Base-by-base conservation (phyloP, 2,329 filamentous ascomycete species). In the Colletotrichum liriopes region DNA sequence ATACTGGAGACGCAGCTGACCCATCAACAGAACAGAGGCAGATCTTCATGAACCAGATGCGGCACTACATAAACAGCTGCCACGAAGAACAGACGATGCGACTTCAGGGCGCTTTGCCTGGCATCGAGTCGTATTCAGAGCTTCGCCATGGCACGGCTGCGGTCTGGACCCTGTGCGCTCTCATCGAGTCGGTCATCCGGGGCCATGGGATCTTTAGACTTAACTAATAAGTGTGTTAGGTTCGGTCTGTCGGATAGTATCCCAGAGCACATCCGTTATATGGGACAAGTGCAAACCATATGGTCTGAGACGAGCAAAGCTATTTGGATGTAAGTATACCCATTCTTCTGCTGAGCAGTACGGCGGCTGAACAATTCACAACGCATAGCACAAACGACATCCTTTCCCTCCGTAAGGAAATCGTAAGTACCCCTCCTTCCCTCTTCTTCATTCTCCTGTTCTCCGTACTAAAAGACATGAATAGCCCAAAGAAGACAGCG, bases 401-500 rank as follows among this genome's bases (percentile, higher is more conserved):
- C 4, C 60, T 81, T 9, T 82, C 80, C 0, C 58, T 82, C 37
- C 81, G 79, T 62, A 82, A 82, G 72, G 79, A 81, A 62, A 65
- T 82, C 8, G 74, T 75, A 32, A 67, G 72, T 72, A 16, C 8
- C 18, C 32, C 3, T 20, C 16, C 7, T 23, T n/a, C 5, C 49
- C 12, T 37, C 4, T 16, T 23, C 20, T 4, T 16, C 20, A 4
- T 35, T 14, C 20, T 18, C 3, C 35, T 32, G 3, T 23, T 16
- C 4, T 16, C 23, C 39, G 23, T 63, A 54, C 47, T 12, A 12
- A 59, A 18, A 35, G 35, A 20, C n/a, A 54, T 16, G 18, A 14
- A 43, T 5, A 55, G 67, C 65, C 60, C 26, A 26, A 37, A 12
- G 58, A 65, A 51, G 47, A 29, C 75, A 3, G 78, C 47, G 70